phyloP scores from a whole-genome alignment of 768 basidiomycete species.

The Pleurotus salmoneostramineus region DNA sequence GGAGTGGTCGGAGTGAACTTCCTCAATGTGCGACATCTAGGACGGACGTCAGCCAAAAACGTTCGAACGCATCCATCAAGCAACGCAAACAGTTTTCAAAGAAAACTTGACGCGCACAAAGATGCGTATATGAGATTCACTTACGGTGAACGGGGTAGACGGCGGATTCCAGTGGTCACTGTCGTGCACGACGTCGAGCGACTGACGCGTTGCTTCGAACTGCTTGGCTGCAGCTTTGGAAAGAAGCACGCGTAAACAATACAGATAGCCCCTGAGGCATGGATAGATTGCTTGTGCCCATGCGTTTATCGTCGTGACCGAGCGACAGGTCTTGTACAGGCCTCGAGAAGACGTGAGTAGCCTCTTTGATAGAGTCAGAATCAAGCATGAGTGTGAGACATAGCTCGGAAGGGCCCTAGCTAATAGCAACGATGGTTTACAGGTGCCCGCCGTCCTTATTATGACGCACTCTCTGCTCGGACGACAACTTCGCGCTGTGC shows the following conservation, averaged over 20 bases:
- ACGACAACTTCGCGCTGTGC: constrained; percentile 53
- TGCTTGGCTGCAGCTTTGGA: constrained; percentile 19
- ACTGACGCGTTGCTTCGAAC: constrained; percentile 21
- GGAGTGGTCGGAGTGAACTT: constrained; percentile 78
- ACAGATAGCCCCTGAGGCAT: neutral
- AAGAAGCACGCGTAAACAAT: constrained; percentile 13
- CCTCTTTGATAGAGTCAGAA: too few relatives aligned
- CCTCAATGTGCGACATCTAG: constrained; percentile 84
- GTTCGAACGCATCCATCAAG: neutral
- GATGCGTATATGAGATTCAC: constrained; percentile 3
- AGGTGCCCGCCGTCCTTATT: neutral
- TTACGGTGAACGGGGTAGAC: constrained; percentile 21
- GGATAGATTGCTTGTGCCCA: too few relatives aligned
- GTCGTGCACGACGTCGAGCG: constrained; percentile 30
- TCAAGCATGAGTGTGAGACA: too few relatives aligned
- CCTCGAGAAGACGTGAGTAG: too few relatives aligned
- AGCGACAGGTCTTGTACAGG: too few relatives aligned
- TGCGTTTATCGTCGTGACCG: too few relatives aligned
- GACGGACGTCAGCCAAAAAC: neutral
- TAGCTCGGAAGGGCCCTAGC: too few relatives aligned
- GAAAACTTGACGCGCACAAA: too few relatives aligned
- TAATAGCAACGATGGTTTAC: neutral
- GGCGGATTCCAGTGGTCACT: constrained; percentile 22
- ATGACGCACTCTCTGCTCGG: constrained; percentile 37
- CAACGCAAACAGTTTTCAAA: too few relatives aligned